These are phyloP conservation scores for Sorghum bicolor DNA, from an alignment of 176 grass and related monocot genomes.

Conservation along the genomic window Sorghum_bicolor_NCBIv3 NC_012874.2:9700501-9701000, in stretches of 20 bases:
- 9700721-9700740: no score
- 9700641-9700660: no score
- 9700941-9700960: slow-evolving; percentile 19
- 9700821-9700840: background rate
- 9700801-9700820: background rate
- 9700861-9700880: slow-evolving; percentile 27
- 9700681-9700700: no score
- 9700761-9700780: background rate
- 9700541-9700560: slow-evolving; percentile 27
- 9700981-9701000: slow-evolving; percentile 31
- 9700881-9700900: slow-evolving; percentile 6
- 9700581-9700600: slow-evolving; percentile 13
- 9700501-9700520: slow-evolving; percentile 7
- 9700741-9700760: no score
- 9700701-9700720: no score
- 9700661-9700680: no score
- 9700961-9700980: background rate
- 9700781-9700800: background rate
- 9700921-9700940: slow-evolving; percentile 18
- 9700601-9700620: background rate
- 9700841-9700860: slow-evolving; percentile 30
- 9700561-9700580: slow-evolving; percentile 37
- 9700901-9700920: slow-evolving; percentile 26
- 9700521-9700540: slow-evolving; percentile 21
- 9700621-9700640: no score